Conservation (phyloP, 1,284 basidiomycete species). For the Puccinia polysora region DNA sequence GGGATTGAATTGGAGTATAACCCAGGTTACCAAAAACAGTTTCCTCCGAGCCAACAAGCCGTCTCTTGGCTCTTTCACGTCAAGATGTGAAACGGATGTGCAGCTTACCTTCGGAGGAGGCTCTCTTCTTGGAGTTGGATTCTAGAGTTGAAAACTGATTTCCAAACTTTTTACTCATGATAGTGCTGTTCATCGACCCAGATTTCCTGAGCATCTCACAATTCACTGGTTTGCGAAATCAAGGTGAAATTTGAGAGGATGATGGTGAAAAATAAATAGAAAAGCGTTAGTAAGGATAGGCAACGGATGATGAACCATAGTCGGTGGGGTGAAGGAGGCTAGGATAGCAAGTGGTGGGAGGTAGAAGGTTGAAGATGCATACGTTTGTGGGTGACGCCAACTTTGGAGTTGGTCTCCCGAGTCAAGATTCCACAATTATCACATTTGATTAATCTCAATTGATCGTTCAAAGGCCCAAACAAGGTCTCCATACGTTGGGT, state of each 20-base stretch:
- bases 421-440: conserved; percentile 34
- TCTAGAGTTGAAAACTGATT: conserved; percentile 16
- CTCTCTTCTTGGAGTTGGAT: conserved; percentile 25
- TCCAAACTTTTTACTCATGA: conserved; percentile 11
- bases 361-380: too few relatives aligned
- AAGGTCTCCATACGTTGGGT: conserved; percentile 30
- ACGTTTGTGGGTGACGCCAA: conserved; percentile 33
- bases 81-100: too few relatives aligned
- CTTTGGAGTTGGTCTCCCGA: conserved; percentile 30
- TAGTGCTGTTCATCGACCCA: not conserved
- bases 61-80: too few relatives aligned
- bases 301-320: not conserved
- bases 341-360: not conserved
- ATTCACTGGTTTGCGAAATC: conserved; percentile 10
- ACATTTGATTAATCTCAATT: conserved; percentile 22
- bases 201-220: conserved; percentile 24
- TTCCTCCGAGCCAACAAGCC: too few relatives aligned
- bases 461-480: conserved; percentile 24
- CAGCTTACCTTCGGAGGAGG: conserved; percentile 35
- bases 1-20: too few relatives aligned
- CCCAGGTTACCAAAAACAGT: too few relatives aligned
- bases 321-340: not conserved
- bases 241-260: not conserved
- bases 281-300: too few relatives aligned
- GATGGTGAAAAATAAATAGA: not conserved